Evolutionary conservation across 352 stramenopile species (phyloP), one percentile per base, ranked within the genome.

Genomic region (Phytophthora capsici): DNA sequence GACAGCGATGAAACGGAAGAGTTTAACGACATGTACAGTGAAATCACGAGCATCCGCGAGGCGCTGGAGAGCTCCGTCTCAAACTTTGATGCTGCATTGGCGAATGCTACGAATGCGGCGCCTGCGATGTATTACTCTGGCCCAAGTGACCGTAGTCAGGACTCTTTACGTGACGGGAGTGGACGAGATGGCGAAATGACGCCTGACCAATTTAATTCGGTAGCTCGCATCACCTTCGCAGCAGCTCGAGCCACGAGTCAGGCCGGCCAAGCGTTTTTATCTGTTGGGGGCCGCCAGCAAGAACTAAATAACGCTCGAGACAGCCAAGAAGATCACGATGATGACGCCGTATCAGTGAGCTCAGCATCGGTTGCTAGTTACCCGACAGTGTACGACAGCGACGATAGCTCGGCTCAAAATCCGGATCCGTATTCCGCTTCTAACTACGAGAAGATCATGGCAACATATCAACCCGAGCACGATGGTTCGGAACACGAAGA

Each of bases 401-500:
- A 75, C 12, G 58, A 67, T 25, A 67, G 55, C 52, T 65, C 57
- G 6, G 23, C 43, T 36, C 59, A 67, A 1, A 76, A 64, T 20
- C 62, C 74, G 9, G 75, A 90, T 17, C 82, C 81, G 22, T 90
- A 89, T 48, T 80, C 84, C 6, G 69, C 71, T 0, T 77, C 65
- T 0, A 89, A 89, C 50, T 93, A 90, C 48, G 80, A 89, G 19
- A 80, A 81, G 34, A 52, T 86, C 13, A 90, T 92, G 84, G 73
- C 71, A 6, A 67, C 64, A 4, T 80, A 77, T 25, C 49, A 68
- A 32, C 58, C 67, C 44, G 62, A 78, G 36, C 40, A 70, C 43
- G 64, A 77, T 49, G 49, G 48, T 51, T 71, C 60, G 5, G 43
- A 75, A 37, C 47, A 77, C 43, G 68, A 81, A 55, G 60, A 78